Evolutionary conservation across 2,329 filamentous ascomycete genomes (phyloP).

Genomic region (Madurella mycetomatis): DNA sequence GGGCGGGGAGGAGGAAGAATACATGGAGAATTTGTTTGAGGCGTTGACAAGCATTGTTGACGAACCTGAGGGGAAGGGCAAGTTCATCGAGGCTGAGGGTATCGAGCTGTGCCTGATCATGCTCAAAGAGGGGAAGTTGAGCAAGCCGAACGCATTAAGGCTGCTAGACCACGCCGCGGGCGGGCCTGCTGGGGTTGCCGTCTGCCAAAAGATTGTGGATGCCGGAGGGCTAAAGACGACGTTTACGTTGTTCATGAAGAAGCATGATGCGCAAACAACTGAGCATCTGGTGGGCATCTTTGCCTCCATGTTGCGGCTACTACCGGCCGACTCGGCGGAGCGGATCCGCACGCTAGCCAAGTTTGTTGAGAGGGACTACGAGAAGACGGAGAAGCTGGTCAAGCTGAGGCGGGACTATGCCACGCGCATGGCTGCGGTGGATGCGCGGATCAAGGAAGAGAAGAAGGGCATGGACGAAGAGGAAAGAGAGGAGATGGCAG

Average conservation of each 20-base stretch:
- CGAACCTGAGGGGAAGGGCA: constrained; percentile 67
- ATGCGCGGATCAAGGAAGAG: constrained; percentile 53
- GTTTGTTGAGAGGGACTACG: constrained; percentile 92
- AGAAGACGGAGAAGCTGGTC: constrained; percentile 72
- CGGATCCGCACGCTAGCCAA: constrained; percentile 86
- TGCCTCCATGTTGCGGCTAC: constrained; percentile 69
- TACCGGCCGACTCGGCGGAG: constrained; percentile 72
- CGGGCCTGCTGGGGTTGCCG: constrained; percentile 48
- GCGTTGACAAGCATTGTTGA: constrained; percentile 76
- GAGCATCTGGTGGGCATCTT: constrained; percentile 87
- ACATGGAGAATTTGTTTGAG: constrained; percentile 90
- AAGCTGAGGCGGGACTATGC: constrained; percentile 68
- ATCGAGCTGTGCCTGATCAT: constrained; percentile 89
- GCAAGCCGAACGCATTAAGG: constrained; percentile 71
- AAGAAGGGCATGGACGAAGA: constrained; percentile 46
- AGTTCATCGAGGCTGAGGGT: constrained; percentile 85
- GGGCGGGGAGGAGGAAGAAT: constrained; percentile 88
- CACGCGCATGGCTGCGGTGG: constrained; percentile 56
- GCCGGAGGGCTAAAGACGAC: constrained; percentile 78
- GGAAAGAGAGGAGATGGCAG: constrained; percentile 56
- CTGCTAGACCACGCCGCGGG: constrained; percentile 78
- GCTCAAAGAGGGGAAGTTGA: constrained; percentile 82
- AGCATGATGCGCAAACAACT: constrained; percentile 60
- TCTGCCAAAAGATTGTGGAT: constrained; percentile 75
- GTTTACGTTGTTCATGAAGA: constrained; percentile 87